These are phyloP conservation scores for Linum usitatissimum DNA, from an alignment of 345 rosid species.

Conservation along the genomic window DNA sequence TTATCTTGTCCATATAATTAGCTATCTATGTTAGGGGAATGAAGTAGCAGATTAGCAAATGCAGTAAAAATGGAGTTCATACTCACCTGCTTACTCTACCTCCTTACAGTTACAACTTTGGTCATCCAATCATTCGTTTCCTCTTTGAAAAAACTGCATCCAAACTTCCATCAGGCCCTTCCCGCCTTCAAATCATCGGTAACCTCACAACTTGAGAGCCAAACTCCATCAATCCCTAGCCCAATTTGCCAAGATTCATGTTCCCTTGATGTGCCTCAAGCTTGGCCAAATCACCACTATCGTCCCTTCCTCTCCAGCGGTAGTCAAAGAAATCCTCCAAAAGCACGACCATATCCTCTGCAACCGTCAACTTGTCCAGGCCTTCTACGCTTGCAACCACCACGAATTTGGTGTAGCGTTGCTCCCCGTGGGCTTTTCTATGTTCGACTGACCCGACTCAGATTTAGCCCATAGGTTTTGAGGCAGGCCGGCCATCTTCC, in stretches of 20 bases:
- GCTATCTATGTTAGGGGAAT: too few relatives aligned
- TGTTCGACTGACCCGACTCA: too few relatives aligned
- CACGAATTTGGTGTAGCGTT: conserved; percentile 21
- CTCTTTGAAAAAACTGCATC: not conserved
- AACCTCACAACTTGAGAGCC: conserved; percentile 30
- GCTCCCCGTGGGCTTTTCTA: conserved; percentile 32
- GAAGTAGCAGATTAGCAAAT: too few relatives aligned
- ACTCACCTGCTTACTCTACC: too few relatives aligned
- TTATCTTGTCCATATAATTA: too few relatives aligned
- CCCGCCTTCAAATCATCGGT: conserved; percentile 27
- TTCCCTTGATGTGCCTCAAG: conserved; percentile 33
- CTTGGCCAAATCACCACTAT: conserved; percentile 30
- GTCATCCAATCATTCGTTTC: too few relatives aligned
- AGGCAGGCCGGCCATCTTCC: too few relatives aligned
- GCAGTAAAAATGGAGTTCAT: too few relatives aligned
- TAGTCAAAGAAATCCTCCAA: conserved; percentile 35
- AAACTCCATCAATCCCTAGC: conserved; percentile 29
- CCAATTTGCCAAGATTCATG: conserved; percentile 27
- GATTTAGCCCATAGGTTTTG: too few relatives aligned
- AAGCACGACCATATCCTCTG: conserved; percentile 27
- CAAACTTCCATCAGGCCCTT: conserved; percentile 29
- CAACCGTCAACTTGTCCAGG: conserved; percentile 12
- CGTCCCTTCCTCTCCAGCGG: conserved; percentile 26
- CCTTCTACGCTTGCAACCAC: conserved; percentile 12
- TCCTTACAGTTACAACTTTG: too few relatives aligned